A percentile compares a stretch with the other conserved stretches of the same genome.
phyloP scores from a whole-genome alignment of 106 monocot species.

The Dendrobium huoshanense region DNA sequence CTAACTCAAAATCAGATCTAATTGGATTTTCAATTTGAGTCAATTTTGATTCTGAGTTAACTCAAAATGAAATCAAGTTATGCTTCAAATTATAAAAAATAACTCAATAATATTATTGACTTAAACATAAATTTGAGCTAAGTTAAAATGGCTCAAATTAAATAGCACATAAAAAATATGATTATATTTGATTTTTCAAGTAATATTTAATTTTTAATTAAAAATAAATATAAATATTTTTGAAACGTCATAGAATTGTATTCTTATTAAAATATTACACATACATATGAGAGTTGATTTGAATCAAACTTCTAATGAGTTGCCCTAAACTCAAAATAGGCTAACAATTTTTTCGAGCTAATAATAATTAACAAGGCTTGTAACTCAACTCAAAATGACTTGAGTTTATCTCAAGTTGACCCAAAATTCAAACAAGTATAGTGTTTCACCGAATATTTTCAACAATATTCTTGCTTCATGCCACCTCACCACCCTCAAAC shows the following conservation, averaged over 20 bases:
- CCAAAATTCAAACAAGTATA: not conserved
- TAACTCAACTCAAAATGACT: not conserved
- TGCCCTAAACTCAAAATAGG: not conserved
- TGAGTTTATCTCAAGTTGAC: not conserved
- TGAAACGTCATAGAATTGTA: not conserved
- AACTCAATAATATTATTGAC: not conserved
- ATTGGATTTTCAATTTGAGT: no score
- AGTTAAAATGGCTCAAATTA: not conserved
- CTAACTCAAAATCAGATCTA: no score
- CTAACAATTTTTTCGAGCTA: not conserved
- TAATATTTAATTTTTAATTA: not conserved
- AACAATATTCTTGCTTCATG: not conserved
- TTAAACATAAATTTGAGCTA: not conserved
- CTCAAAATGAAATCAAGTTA: not conserved
- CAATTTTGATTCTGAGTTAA: not conserved
- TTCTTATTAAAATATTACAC: not conserved
- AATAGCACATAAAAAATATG: not conserved
- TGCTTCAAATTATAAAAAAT: not conserved
- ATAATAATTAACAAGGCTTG: not conserved
- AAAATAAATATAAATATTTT: not conserved
- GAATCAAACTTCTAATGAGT: not conserved
- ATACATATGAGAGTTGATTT: not conserved
- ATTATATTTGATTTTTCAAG: not conserved
- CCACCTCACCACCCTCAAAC: not conserved
- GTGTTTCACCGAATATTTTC: not conserved